Evolutionary conservation across 2,329 filamentous ascomycete genomes (phyloP).

Genomic region (Fusarium chlamydosporum): DNA sequence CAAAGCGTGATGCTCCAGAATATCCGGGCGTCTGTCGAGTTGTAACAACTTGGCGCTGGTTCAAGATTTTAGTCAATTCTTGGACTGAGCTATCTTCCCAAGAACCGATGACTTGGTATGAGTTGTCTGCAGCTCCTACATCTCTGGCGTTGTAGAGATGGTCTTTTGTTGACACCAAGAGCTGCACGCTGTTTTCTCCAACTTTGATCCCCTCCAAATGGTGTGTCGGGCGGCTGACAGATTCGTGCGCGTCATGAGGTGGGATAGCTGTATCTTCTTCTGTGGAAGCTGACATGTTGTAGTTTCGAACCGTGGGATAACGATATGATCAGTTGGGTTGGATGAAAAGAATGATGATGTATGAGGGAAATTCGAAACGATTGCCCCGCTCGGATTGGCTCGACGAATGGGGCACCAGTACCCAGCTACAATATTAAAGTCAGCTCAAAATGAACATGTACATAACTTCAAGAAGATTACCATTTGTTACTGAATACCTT

Average conservation of each 20-base stretch:
- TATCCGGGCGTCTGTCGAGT: slow-evolving; percentile 2
- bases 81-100: slow-evolving; percentile 27
- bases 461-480: too few species aligned
- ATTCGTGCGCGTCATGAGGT: not conserved
- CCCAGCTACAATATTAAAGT: too few species aligned
- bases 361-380: slow-evolving; percentile 5
- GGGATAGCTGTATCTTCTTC: not conserved
- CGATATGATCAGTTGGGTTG: not conserved
- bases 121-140: slow-evolving; percentile 22
- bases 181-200: slow-evolving; percentile 38
- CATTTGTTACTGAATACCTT: too few species aligned
- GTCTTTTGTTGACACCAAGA: slow-evolving; percentile 44
- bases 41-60: slow-evolving; percentile 10
- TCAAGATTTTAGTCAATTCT: slow-evolving; percentile 16
- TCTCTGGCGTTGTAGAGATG: slow-evolving; percentile 40
- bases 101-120: slow-evolving; percentile 44
- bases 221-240: slow-evolving; percentile 8
- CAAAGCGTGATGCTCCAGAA: slow-evolving; percentile 10
- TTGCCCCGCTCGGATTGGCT: slow-evolving; percentile 1
- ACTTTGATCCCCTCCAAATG: slow-evolving; percentile 21
- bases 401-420: not conserved
- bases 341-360: not conserved
- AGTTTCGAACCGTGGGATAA: not conserved
- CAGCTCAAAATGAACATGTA: too few species aligned
- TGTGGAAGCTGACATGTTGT: not conserved